Evolutionary conservation across 495 filamentous ascomycete genomes (phyloP), one percentile per base, ranked within the genome.

Genomic region (Hapsidospora chrysogenum): DNA sequence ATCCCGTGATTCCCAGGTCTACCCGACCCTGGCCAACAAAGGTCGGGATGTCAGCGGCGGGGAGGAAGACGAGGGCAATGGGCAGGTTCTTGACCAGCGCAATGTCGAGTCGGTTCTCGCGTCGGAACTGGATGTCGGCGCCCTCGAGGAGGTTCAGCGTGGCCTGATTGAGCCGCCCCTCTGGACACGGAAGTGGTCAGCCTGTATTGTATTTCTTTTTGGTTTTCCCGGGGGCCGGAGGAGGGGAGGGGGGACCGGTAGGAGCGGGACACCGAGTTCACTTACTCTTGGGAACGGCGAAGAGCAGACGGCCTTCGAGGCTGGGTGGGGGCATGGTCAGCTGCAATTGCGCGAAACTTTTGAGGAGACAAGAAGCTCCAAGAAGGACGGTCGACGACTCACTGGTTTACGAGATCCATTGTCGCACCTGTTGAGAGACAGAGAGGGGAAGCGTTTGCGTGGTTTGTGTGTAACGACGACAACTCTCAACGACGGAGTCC

Each of bases 11-110:
- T 35, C 89, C 89, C 4, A 97, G 58, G 50, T 92, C 85, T 10
- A 96, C 89, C 33, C 78, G 73, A 19, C 89, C 89, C 53, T 95
- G 85, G 18, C 86, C 89, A 29, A 97, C 85, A 45, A 95, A 96
- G 35, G 81, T 87, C 17, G 89, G 92, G 50, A 97, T 97, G 54
- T 96, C 89, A 36, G 82, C 86, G 22, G 85, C 89, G 17, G 89
- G 89, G 25, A 97, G 83, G 68, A 97, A 97, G 56, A 97, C 73
- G 41, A 97, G 81, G 9, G 87, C 92, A 40, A 97, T 83, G 20
- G 81, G 83, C 21, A 86, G 72, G 60, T 96, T 96, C 63, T 89
- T 81, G 51, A 93, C 86, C 15, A 96, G 73, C 10, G 89, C 89
- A 56, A 96, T 94, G 56, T 97, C 89, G 41, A 93, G 78, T 33